Evolutionary conservation across 2,329 filamentous ascomycete genomes (phyloP), one percentile per base, ranked within the genome.

Genomic region (Coniella lustricola): DNA sequence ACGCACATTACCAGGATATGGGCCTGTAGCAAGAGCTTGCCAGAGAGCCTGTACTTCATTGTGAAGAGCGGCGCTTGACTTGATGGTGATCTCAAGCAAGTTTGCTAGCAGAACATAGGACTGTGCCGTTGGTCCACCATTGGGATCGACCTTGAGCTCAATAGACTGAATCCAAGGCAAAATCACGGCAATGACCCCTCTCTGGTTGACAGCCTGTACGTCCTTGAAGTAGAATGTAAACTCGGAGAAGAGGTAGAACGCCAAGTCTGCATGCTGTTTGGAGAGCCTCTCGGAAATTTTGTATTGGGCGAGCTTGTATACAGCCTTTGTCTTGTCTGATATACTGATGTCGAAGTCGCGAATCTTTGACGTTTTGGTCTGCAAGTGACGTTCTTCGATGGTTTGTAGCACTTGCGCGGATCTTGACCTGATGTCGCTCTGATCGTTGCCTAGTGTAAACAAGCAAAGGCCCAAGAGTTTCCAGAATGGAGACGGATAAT

Each of bases 301-400:
- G 56, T 96, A 97, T 62, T 98, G 93, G 0, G 94, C 93, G 38
- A 94, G 75, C 68, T 98, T 98, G 68, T 97, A 98, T 3, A 98
- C 91, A 0, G 91, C 90, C 56, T 95, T 95, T 0, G 94, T 98
- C 68, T 96, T 97, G 68, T 98, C 94, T 0, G 91, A 94, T 50
- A 98, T 93, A 63, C 90, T 96, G 59, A 98, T 97, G 60, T 98
- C 93, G 51, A 96, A 94, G 63, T 98, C 93, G 62, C 95, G 89
- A 7, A 98, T 82, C 61, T 94, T 94, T 1, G 91, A 95, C 55
- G 82, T 93, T 56, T 87, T 73, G 3, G 68, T 68, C 48, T 64
- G 85, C 55, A 84, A 80, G 55, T 93, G 87, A 20, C 88, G 81
- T 56, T 90, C 82, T 65, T 97, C 93, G 1, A 97, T 72, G 0